Evolutionary conservation across 495 filamentous ascomycete genomes (phyloP), one percentile per base, ranked within the genome.

Genomic region (Amniculicola lignicola): DNA sequence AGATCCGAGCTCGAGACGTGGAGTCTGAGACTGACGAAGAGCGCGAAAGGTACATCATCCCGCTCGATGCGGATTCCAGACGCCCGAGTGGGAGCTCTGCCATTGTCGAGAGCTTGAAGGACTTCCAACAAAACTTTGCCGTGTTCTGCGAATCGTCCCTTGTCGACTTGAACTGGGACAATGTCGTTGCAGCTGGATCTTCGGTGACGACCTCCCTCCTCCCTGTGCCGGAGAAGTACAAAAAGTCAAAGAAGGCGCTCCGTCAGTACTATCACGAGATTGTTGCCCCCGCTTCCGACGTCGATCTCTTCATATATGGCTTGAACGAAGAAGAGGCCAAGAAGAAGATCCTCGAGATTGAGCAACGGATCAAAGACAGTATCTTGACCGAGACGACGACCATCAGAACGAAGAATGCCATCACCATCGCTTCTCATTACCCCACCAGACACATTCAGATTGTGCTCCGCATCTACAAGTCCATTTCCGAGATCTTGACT

Each of bases 221-320:
- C 1, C 85, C 86, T 1, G 83, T 91, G 24, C 88, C 87, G 0
- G 70, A 79, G 0, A 66, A 84, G 56, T 80, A 84, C 67, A 78
- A 70, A 31, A 67, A 73, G 18, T 84, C 82, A 15, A 89, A 88
- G 74, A 77, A 80, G 54, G 70, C 72, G 22, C 75, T 85, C 56
- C 82, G 87, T 31, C 72, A 86, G 35, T 92, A 85, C 66, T 94
- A 91, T 59, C 80, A 94, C 59, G 81, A 91, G 57, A 77, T 82
- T 50, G 81, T 91, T 62, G 83, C 84, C 4, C 88, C 88, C 0
- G 87, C 88, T 0, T 90, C 86, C 2, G 89, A 94, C 69, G 85
- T 94, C 22, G 88, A 94, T 68, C 74, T 94, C 15, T 94, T 92
- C 69, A 63, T 94, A 16, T 88, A 90, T 60, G 88, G 87, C 0